Evolutionary conservation across 2,329 filamentous ascomycete species (phyloP).

Genomic region (Colletotrichum sp.): DNA sequence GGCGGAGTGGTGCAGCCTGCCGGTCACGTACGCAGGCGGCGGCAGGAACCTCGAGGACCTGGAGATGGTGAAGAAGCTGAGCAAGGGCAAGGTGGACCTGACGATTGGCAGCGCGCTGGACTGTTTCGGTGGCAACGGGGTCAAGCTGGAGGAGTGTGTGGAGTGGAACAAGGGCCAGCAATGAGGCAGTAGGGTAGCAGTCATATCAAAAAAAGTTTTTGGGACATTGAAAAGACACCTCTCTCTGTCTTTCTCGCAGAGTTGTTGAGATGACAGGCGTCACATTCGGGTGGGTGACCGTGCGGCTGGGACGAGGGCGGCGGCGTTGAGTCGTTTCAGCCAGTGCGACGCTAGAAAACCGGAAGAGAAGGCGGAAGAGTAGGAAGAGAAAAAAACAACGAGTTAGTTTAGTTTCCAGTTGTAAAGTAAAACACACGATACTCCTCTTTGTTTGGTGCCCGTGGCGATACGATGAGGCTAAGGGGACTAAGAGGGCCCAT

Average conservation of each 20-base stretch:
- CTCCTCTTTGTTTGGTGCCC: background rate
- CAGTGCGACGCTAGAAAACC: slow-evolving; percentile 8
- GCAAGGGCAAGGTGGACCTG: slow-evolving; percentile 82
- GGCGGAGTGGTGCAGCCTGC: slow-evolving; percentile 86
- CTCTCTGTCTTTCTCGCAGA: background rate
- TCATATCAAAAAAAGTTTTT: background rate
- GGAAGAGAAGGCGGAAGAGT: background rate
- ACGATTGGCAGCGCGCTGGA: slow-evolving; percentile 97
- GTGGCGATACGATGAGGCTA: background rate
- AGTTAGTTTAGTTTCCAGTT: background rate
- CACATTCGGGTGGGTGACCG: slow-evolving; percentile 2
- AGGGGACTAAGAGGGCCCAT: background rate
- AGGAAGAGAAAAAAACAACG: background rate
- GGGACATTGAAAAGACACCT: background rate
- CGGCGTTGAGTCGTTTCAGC: background rate
- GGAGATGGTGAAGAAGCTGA: slow-evolving; percentile 79
- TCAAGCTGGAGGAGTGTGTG: slow-evolving; percentile 88
- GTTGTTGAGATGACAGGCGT: slow-evolving; percentile 14
- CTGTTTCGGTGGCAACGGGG: slow-evolving; percentile 88
- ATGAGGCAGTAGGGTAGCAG: slow-evolving; percentile 8
- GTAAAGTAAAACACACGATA: background rate
- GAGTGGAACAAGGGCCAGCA: slow-evolving; percentile 71
- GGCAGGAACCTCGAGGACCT: slow-evolving; percentile 83
- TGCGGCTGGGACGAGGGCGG: background rate
- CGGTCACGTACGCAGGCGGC: slow-evolving; percentile 96